Conservation (phyloP, 352 stramenopile species). For the Pythium coloratum region DNA sequence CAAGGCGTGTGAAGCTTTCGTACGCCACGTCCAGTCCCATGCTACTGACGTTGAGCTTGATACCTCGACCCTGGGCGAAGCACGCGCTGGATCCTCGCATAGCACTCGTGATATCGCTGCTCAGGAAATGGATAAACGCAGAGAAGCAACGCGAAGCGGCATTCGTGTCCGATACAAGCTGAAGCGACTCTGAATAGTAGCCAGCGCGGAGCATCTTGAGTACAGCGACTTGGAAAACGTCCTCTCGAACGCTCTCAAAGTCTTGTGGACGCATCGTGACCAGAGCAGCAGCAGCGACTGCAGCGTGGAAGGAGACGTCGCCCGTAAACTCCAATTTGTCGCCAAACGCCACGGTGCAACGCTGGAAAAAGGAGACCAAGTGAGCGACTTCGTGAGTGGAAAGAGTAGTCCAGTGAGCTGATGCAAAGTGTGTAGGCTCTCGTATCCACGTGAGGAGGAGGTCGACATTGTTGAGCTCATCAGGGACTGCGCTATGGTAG, state of each 20-base stretch:
- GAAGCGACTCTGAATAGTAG: conserved; percentile 15
- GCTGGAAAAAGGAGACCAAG: conserved; percentile 1
- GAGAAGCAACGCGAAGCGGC: neutral
- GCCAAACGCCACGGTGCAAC: conserved; percentile 4
- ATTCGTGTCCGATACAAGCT: neutral
- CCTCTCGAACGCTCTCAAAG: neutral
- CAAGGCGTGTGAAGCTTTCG: conserved; percentile 14
- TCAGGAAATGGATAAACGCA: conserved; percentile 17
- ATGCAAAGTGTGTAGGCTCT: neutral
- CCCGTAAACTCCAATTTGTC: conserved; percentile 6
- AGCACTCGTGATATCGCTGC: conserved; percentile 2
- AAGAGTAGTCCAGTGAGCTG: neutral
- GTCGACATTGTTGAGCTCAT: neutral
- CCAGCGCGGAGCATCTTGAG: conserved; percentile 13
- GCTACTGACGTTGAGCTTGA: conserved; percentile 13
- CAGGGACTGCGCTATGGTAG: conserved; percentile 6
- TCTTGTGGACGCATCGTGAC: neutral
- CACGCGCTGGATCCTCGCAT: neutral
- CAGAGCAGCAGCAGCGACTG: conserved; percentile 2
- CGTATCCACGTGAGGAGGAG: neutral
- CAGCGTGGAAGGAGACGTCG: conserved; percentile 16
- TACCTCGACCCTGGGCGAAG: neutral
- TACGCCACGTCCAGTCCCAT: conserved; percentile 9
- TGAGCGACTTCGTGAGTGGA: neutral
- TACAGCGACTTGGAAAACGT: neutral